These are phyloP conservation scores for Tetragonia tetragonoides DNA, from an alignment of 148 eudicot species.

Conservation along the genomic window DNA sequence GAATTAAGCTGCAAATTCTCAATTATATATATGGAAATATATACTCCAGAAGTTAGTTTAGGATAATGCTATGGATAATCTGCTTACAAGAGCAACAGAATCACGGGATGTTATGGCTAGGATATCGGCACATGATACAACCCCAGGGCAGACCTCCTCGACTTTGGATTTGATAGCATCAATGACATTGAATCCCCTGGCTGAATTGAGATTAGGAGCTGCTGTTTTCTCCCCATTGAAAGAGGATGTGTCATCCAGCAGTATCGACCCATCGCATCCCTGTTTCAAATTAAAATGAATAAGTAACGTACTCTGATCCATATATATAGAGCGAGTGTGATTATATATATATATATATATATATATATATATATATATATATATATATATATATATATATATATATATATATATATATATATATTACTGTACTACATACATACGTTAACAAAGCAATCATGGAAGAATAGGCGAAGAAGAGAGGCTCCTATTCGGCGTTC, in stretches of 20 bases:
- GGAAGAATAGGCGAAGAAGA: slow-evolving; percentile 44
- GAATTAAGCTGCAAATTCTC: too few species aligned
- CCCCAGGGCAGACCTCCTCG: slow-evolving; percentile 39
- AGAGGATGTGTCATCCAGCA: slow-evolving; percentile 40
- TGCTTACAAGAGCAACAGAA: slow-evolving; percentile 30
- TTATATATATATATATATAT: too few species aligned
- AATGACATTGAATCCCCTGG: slow-evolving; percentile 40
- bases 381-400: too few species aligned
- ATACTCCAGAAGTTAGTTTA: too few species aligned
- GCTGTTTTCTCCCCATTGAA: slow-evolving; percentile 43
- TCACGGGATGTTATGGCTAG: slow-evolving; percentile 42
- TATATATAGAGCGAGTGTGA: too few species aligned
- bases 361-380: too few species aligned
- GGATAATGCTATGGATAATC: too few species aligned
- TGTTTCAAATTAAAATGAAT: background rate
- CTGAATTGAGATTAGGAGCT: slow-evolving; percentile 36
- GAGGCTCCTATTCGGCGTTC: slow-evolving; percentile 51
- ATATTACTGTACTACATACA: too few species aligned
- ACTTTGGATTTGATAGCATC: slow-evolving; percentile 37
- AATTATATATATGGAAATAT: too few species aligned
- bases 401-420: too few species aligned
- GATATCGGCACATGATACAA: slow-evolving; percentile 50
- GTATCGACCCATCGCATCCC: slow-evolving; percentile 53
- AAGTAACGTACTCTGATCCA: too few species aligned
- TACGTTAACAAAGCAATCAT: slow-evolving; percentile 49